Evolutionary conservation across 192 early-diverging fungal species (phyloP), one percentile per base, ranked within the genome.

Genomic region (Geranomyces michiganensis): DNA sequence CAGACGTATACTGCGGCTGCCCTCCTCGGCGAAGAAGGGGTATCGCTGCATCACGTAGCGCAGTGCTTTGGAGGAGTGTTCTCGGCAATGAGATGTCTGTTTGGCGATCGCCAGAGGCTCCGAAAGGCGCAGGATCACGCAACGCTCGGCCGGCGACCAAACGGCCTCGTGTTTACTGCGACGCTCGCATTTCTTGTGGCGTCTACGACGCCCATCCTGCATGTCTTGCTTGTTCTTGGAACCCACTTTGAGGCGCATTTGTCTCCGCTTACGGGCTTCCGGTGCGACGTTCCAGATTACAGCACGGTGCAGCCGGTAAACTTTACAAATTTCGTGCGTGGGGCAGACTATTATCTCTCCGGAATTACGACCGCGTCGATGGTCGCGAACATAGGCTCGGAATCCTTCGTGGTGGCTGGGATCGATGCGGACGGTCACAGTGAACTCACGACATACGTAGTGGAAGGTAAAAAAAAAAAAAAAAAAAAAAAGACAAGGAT

Each of bases 1-100:
- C 19, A 27, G 15, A 27, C 51, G 14, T 55, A 55, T 15, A 27
- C 26, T 15, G 51, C 51, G 7, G 19, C 51, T 14, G 19, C 51
- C 26, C 51, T 55, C 15, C 51, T 55, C 3, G 51, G 51, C 8
- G 51, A 55, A n/a, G 51, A 55, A 3, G 51, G 51, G 3, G 4
- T 55, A n/a, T 55, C 51, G 21, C 26, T 55, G 51, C 19, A 27
- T 55, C 51, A 55, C 51, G 51, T 55, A 6, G 51, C 51, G 3
- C 51, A 24, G 21, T n/a, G 21, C 21, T n/a, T 55, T 27, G 51
- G 51, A n/a, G 19, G 21, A 15, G 4, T 27, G 51, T 55, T n/a
- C 21, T 55, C 51, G 51, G 51, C 51, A 9, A 24, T 55, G 51
- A 27, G 26, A 55, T 55, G 51, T 55, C 51, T 55, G 6, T 24